Evolutionary conservation across 257 asterid genomes (phyloP).

Genomic region (Solanum peruvianum): DNA sequence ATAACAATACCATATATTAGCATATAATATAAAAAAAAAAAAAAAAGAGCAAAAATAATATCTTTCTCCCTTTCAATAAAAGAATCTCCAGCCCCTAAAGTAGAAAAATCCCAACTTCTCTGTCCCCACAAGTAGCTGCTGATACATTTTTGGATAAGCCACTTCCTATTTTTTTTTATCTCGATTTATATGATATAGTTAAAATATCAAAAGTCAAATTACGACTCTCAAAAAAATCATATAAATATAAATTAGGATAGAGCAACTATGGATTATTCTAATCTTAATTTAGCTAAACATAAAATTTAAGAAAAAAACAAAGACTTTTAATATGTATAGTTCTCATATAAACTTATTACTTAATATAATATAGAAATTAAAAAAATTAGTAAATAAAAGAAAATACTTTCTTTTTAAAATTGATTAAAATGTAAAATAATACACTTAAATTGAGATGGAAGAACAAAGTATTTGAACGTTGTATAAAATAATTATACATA

Average conservation of each 20-base stretch:
- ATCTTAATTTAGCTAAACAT: too few relatives aligned
- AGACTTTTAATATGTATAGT: not conserved
- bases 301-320: too few relatives aligned
- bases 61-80: not conserved
- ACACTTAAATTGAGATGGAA: not conserved
- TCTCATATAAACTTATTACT: too few relatives aligned
- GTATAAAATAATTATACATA: not conserved
- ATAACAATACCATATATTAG: not conserved
- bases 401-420: too few relatives aligned
- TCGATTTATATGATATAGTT: not conserved
- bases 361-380: not conserved
- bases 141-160: not conserved
- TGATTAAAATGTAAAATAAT: too few relatives aligned
- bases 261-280: not conserved
- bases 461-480: not conserved
- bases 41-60: not conserved
- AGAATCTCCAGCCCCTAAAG: not conserved
- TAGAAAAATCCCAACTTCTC: not conserved
- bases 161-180: fast-evolving
- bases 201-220: too few relatives aligned
- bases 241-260: not conserved
- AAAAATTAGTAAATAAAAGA: not conserved
- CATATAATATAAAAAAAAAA: not conserved
- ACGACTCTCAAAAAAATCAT: too few relatives aligned
- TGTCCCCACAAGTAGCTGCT: not conserved